Evolutionary conservation across 2,329 filamentous ascomycete species (phyloP).

Genomic region (Penicillium sp.): DNA sequence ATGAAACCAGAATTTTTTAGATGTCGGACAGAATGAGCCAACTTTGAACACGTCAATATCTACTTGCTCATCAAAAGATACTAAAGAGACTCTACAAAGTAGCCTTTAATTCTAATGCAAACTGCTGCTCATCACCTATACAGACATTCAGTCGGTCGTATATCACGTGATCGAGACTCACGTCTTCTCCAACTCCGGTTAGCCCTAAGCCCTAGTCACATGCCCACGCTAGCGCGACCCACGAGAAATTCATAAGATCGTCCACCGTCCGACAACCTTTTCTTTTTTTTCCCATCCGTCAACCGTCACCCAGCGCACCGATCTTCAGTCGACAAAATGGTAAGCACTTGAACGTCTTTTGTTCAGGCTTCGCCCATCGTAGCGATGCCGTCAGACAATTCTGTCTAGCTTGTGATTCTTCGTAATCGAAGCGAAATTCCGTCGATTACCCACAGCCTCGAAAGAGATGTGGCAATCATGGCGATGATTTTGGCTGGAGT

Average conservation of each 20-base stretch:
- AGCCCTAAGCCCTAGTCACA: slow-evolving; percentile 31
- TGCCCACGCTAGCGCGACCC: slow-evolving; percentile 39
- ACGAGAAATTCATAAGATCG: slow-evolving; percentile 36
- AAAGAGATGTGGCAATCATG: slow-evolving; percentile 37
- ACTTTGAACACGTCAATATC: background rate
- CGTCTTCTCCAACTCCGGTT: background rate
- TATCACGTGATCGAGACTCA: slow-evolving; percentile 4
- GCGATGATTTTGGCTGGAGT: slow-evolving; percentile 60
- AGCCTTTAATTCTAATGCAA: background rate
- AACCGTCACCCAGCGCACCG: slow-evolving; percentile 54
- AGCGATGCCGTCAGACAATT: slow-evolving; percentile 30
- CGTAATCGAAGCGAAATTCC: slow-evolving; percentile 42
- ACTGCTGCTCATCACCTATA: no score
- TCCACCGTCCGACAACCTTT: slow-evolving; percentile 21
- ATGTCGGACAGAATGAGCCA: background rate
- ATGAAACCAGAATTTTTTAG: background rate
- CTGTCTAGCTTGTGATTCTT: slow-evolving; percentile 34
- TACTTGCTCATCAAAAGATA: no score
- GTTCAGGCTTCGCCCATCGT: slow-evolving; percentile 30
- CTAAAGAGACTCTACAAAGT: no score
- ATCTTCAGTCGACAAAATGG: slow-evolving; percentile 62
- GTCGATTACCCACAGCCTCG: slow-evolving; percentile 38
- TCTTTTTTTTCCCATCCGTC: slow-evolving; percentile 41
- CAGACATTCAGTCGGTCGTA: background rate
- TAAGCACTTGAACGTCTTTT: slow-evolving; percentile 59